Evolutionary conservation across 2,329 filamentous ascomycete genomes (phyloP), one percentile per base, ranked within the genome.

Genomic region (Trichothecium roseum): DNA sequence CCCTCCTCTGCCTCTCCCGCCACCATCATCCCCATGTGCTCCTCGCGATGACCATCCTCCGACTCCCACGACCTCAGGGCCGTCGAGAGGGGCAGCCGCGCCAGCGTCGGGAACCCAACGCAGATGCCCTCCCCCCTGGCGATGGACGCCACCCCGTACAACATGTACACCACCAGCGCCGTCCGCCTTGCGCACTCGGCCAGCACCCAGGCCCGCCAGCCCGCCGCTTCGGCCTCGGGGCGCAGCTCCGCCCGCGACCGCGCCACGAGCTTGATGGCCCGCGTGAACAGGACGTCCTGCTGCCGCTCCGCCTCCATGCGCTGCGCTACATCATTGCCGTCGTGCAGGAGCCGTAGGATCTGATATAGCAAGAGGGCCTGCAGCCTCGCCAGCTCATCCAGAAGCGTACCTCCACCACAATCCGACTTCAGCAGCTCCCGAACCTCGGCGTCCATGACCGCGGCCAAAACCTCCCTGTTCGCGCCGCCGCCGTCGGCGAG

Each of bases 171-270:
- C 7, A 52, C 28, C 16, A 47, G 36, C 44, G 50, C 55, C 1
- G 50, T 53, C 8, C 53, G 46, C 5, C 53, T 42, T n/a, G 52
- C 36, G 16, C 45, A 49, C 37, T 56, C 53, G 3, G 51, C 42
- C 2, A 56, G 32, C 15, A 56, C 46, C 52, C 52, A 56, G 4
- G 50, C 43, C 22, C 52, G 43, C 51, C 51, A 55, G 1, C 47
- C 26, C 18, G 37, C 18, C 9, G 35, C 18, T 18, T 38, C 28
- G 7, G 16, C 20, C n/a, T 35, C 10, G 8, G n/a, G 17, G 24
- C 12, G 20, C 26, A 24, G 40, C 8, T 43, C 34, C 15, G 42
- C 42, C 3, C 33, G 38, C 0, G 40, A 37, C 15, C n/a, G n/a
- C n/a, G 27, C n/a, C 8, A 34, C 35, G 27, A 30, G 35, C 14